These are phyloP conservation scores for Tulasnella sp. DNA, from an alignment of 768 basidiomycete species.

Conservation along the genomic window DNA sequence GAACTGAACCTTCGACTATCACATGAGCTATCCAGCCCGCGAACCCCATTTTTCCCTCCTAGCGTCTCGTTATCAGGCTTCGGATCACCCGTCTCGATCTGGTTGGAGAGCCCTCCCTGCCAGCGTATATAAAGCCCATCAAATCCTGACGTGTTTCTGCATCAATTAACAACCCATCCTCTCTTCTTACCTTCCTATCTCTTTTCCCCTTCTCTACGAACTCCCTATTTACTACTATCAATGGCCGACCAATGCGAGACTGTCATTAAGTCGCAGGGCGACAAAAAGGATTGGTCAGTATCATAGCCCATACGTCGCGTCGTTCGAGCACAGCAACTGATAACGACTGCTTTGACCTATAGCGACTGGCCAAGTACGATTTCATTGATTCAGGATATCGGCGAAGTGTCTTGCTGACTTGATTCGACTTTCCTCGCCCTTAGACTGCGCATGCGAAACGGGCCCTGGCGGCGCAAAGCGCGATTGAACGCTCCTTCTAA, in stretches of 20 bases:
- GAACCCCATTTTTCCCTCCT: constrained; percentile 10
- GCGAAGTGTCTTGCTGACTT: not conserved
- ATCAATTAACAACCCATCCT: not conserved
- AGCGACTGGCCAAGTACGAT: not conserved
- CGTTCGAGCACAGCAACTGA: not conserved
- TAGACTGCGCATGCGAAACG: not conserved
- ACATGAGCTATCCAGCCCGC: constrained; percentile 9
- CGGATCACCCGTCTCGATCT: not conserved
- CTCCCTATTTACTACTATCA: not conserved
- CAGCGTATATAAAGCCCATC: not conserved
- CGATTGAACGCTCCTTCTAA: not conserved
- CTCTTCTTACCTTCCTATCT: not conserved
- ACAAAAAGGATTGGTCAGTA: not conserved
- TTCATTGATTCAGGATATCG: not conserved
- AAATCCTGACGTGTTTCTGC: not conserved
- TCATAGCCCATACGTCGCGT: not conserved
- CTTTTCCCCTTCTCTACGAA: not conserved
- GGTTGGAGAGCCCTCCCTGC: not conserved
- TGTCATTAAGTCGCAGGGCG: constrained; percentile 1
- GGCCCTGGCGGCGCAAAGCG: not conserved
- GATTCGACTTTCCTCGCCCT: not conserved
- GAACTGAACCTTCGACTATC: not conserved
- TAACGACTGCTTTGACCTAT: not conserved
- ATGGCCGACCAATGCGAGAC: not conserved
- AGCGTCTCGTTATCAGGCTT: constrained; percentile 9